phyloP scores from a whole-genome alignment of 441 rosid species.

The Populus hybrid region DNA sequence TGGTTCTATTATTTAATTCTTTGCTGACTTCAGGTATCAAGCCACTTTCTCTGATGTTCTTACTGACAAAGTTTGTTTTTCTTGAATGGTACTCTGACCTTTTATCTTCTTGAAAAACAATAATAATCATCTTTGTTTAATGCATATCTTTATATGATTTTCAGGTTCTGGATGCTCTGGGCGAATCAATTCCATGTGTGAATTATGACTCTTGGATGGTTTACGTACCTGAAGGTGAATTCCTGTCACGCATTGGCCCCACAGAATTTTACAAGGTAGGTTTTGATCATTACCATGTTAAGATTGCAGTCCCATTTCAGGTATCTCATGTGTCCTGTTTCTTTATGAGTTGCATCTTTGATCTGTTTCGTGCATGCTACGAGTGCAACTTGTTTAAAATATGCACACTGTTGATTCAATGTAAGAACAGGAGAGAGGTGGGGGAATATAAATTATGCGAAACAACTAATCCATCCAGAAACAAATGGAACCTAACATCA shows the following conservation, averaged over 20 bases:
- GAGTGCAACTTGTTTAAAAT: not conserved
- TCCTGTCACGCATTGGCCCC: conserved; percentile 91
- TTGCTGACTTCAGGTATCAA: not conserved
- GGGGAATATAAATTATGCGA: not conserved
- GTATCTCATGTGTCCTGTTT: not conserved
- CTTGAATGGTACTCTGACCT: not conserved
- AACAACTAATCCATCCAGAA: not conserved
- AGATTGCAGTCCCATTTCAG: not conserved
- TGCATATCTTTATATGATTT: conserved; percentile 3
- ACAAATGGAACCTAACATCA: not conserved
- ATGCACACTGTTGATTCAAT: not conserved
- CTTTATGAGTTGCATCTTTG: not conserved
- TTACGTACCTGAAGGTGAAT: conserved; percentile 85
- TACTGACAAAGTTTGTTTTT: not conserved
- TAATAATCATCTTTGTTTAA: not conserved
- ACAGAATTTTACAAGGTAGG: conserved; percentile 83
- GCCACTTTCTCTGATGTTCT: not conserved
- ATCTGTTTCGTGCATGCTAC: not conserved
- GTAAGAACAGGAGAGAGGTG: not conserved
- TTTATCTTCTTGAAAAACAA: not conserved
- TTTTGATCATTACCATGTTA: not conserved
- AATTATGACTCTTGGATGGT: conserved; percentile 98
- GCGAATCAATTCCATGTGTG: conserved; percentile 74
- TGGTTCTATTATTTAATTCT: not conserved
- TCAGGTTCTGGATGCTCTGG: conserved; percentile 87